Percentiles rank a stretch among this genome's conserved stretches.
phyloP scores from a whole-genome alignment of 2,329 filamentous ascomycete genomes.

The Cladosporium sp. region DNA sequence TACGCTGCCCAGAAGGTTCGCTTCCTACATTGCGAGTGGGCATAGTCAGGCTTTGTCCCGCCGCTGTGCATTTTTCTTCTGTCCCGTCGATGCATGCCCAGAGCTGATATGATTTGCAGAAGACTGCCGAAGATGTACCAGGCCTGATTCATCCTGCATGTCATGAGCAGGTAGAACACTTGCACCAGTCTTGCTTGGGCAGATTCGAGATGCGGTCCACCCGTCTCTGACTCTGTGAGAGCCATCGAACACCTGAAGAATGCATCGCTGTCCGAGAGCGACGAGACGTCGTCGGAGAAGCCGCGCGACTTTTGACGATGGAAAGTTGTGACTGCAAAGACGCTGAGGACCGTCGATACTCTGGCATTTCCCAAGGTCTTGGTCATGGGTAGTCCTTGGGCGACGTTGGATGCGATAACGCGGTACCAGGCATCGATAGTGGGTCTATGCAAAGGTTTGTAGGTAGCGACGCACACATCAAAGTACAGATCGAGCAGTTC shows the following conservation, averaged over 20 bases:
- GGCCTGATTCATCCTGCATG: slow-evolving; percentile 28
- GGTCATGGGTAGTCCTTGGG: slow-evolving; percentile 32
- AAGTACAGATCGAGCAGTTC: slow-evolving; percentile 53
- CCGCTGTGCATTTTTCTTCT: neutral
- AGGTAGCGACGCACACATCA: slow-evolving; percentile 57
- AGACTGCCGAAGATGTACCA: slow-evolving; percentile 30
- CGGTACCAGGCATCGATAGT: slow-evolving; percentile 47
- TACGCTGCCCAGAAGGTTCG: slow-evolving; percentile 62
- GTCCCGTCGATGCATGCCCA: slow-evolving; percentile 15
- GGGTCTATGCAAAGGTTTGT: slow-evolving; percentile 54
- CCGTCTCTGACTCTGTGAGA: slow-evolving; percentile 15
- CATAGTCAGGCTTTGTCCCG: slow-evolving; percentile 35
- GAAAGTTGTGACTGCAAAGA: slow-evolving; percentile 13
- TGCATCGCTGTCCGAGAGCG: slow-evolving; percentile 6
- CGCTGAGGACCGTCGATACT: slow-evolving; percentile 24
- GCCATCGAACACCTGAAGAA: slow-evolving; percentile 1
- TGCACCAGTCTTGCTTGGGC: slow-evolving; percentile 19
- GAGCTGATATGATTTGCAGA: slow-evolving; percentile 17
- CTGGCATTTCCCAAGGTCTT: slow-evolving; percentile 41
- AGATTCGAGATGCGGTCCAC: slow-evolving; percentile 13
- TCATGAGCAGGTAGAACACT: slow-evolving; percentile 18
- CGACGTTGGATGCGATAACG: slow-evolving; percentile 12
- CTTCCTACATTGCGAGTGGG: slow-evolving; percentile 50
- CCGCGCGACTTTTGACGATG: slow-evolving; percentile 36
- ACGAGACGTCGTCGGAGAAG: slow-evolving; percentile 33